A percentile compares a stretch with the other conserved stretches of the same genome.
Conservation (phyloP, 352 stramenopile species). For the Aphanomyces invadans region DNA sequence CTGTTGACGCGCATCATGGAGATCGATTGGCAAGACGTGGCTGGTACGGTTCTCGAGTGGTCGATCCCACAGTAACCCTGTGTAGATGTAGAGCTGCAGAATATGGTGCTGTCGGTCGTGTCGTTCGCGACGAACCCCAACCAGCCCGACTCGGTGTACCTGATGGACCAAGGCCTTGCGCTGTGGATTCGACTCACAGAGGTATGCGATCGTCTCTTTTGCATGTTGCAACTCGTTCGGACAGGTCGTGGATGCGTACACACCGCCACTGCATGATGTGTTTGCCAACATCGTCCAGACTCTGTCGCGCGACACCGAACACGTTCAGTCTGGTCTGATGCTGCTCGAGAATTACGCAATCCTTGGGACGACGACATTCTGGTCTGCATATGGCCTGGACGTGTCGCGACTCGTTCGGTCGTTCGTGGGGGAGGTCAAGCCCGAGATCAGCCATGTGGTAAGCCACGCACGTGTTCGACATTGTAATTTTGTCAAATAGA, state of each 20-base stretch:
- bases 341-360: slow-evolving; percentile 60
- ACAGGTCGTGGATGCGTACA: slow-evolving; percentile 45
- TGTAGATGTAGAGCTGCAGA: slow-evolving; percentile 20
- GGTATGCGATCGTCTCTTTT: background rate
- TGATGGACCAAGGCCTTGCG: slow-evolving; percentile 76
- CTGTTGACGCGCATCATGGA: slow-evolving; percentile 57
- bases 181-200: slow-evolving; percentile 40
- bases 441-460: slow-evolving; percentile 54
- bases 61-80: too few species aligned
- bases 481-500: slow-evolving; percentile 27
- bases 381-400: slow-evolving; percentile 47
- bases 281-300: slow-evolving; percentile 55
- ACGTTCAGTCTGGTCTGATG: slow-evolving; percentile 48
- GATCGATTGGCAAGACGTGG: slow-evolving; percentile 23
- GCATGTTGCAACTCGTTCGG: slow-evolving; percentile 33
- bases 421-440: slow-evolving; percentile 60
- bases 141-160: slow-evolving; percentile 76
- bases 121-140: slow-evolving; percentile 60
- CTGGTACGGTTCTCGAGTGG: too few species aligned
- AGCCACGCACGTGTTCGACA: slow-evolving; percentile 30
- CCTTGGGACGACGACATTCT: slow-evolving; percentile 52
- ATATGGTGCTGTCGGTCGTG: slow-evolving; percentile 30
- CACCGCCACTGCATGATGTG: slow-evolving; percentile 52
- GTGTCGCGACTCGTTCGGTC: slow-evolving; percentile 37
- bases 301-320: slow-evolving; percentile 73